Evolutionary conservation across 495 filamentous ascomycete species (phyloP), one percentile per base, ranked within the genome.

Genomic region (Penicillium parvum): DNA sequence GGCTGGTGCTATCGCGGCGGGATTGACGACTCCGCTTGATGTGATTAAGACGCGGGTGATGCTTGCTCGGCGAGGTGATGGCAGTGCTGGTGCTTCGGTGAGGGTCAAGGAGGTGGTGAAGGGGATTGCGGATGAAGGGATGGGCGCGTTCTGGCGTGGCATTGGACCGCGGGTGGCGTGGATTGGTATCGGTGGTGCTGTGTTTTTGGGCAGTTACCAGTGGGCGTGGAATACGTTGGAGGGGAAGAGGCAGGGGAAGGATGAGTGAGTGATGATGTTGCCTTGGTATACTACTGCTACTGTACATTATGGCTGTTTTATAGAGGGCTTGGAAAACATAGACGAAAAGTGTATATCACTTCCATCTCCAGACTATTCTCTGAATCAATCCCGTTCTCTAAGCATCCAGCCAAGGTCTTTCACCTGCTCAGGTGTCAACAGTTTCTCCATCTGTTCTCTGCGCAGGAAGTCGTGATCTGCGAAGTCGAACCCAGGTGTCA

Each of bases 11-110:
- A 75, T 96, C 39, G 88, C 92, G 18, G 92, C 92, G 4, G 90
- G 79, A 2, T 59, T 91, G 44, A 98, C 92, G 29, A 98, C 92
- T 42, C 92, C 92, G 42, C 57, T 98, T 49, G 92, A 98, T 68
- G 92, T 97, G 50, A 75, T 97, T 47, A 98, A 98, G 76, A 98
- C 92, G 47, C 73, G 92, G 44, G 79, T 98, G 65, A 98, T 98
- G 92, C 69, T 98, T 58, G 83, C 85, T 18, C 66, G 71, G 22
- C 53, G 69, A 6, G 61, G 53, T 1, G 65, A 66, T 36, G 64
- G 67, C 7, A 52, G 41, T 22, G 40, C 36, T 3, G 51, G 44
- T 3, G 65, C 76, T 30, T 74, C 75, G 34, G 73, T 81, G 51
- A 67, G 74, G 9, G 70, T 86, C 16, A 50, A 65, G 30, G 64